Evolutionary conservation across 768 basidiomycete species (phyloP).

Genomic region (Xerocomellus chrysenteron): DNA sequence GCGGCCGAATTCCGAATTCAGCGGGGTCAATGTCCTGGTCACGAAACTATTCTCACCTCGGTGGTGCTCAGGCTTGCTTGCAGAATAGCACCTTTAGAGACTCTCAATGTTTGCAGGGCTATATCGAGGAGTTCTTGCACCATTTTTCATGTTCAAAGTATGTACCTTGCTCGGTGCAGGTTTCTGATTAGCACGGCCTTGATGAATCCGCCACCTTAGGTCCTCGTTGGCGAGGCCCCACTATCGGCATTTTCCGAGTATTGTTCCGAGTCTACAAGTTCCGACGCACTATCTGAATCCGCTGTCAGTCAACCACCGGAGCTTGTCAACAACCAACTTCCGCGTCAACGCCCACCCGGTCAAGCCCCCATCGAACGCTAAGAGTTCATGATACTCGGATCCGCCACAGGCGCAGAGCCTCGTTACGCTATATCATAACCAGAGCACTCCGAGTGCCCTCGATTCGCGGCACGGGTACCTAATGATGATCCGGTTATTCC

Average conservation of each 20-base stretch:
- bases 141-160: too few relatives aligned
- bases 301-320: neutral
- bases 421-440: neutral
- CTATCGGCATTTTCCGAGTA: neutral
- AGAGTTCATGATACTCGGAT: too few relatives aligned
- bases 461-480: too few relatives aligned
- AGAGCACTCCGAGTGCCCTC: neutral
- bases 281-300: too few relatives aligned
- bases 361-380: too few relatives aligned
- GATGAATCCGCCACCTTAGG: too few relatives aligned
- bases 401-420: neutral
- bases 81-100: neutral
- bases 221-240: too few relatives aligned
- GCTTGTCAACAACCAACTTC: neutral
- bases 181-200: too few relatives aligned
- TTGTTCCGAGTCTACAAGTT: neutral
- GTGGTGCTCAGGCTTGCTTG: neutral
- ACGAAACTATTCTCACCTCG: neutral
- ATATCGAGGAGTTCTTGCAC: too few relatives aligned
- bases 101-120: neutral
- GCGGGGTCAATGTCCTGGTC: too few relatives aligned
- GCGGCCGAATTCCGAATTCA: too few relatives aligned
- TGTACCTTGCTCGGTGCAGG: too few relatives aligned
- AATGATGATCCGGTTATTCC: neutral
- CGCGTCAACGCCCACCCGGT: neutral